Conservation (phyloP, 2,329 filamentous ascomycete genomes). For the Cladosporium sp. region DNA sequence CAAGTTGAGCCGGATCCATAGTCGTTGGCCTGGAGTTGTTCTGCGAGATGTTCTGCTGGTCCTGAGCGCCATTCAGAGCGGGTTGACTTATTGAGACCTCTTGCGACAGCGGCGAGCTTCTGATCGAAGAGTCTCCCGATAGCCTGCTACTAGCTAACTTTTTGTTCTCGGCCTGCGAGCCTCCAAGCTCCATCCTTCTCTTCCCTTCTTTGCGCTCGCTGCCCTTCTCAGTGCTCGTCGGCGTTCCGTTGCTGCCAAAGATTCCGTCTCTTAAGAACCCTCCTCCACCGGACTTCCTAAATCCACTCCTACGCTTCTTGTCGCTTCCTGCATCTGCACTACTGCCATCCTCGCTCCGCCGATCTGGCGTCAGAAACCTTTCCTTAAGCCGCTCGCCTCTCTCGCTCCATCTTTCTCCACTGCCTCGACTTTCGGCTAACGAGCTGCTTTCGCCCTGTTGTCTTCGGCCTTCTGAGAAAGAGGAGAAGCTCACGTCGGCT, state of each 20-base stretch:
- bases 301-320: conserved; percentile 22
- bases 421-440: conserved; percentile 31
- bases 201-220: conserved; percentile 25
- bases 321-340: conserved; percentile 4
- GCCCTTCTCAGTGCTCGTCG: conserved; percentile 10
- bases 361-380: conserved; percentile 18
- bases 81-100: conserved; percentile 26
- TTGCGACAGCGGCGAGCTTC: conserved; percentile 34
- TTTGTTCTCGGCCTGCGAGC: conserved; percentile 27
- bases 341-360: conserved; percentile 15
- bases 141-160: conserved; percentile 21
- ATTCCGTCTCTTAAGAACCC: conserved; percentile 39
- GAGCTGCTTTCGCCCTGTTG: conserved; percentile 29
- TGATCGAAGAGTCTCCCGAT: conserved; percentile 33
- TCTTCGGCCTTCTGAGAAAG: conserved; percentile 25
- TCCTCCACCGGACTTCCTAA: conserved; percentile 33
- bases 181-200: conserved; percentile 27
- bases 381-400: conserved; percentile 19
- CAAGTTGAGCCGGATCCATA: conserved; percentile 83
- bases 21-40: conserved; percentile 48
- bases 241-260: conserved; percentile 31
- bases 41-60: conserved; percentile 9
- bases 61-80: conserved; percentile 1
- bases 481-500: conserved; percentile 32
- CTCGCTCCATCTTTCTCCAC: conserved; percentile 20